These are phyloP conservation scores for Fusarium armeniacum DNA, from an alignment of 2,329 filamentous ascomycete genomes.

Conservation along the genomic window DNA sequence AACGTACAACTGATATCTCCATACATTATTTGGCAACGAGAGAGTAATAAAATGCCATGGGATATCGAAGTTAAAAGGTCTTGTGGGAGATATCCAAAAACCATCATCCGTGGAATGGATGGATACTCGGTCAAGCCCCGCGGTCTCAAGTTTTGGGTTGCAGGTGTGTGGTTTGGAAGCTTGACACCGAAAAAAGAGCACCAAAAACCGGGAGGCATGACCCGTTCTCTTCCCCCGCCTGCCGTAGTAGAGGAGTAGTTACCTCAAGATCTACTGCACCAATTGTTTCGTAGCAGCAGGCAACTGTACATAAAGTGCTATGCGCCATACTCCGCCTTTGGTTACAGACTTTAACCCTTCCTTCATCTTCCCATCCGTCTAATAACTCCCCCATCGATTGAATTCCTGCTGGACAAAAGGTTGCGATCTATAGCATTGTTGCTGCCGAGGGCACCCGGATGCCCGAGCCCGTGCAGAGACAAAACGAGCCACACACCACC, in stretches of 20 bases:
- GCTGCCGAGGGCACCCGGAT: slow-evolving; percentile 48
- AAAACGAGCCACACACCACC: slow-evolving; percentile 41
- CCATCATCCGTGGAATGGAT: background rate
- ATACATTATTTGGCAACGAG: background rate
- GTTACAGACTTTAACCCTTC: slow-evolving; percentile 32
- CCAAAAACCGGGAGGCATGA: slow-evolving; percentile 35
- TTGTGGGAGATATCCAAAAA: background rate
- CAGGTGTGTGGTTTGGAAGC: slow-evolving; percentile 21
- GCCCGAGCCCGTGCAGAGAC: slow-evolving; percentile 50
- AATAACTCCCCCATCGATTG: slow-evolving; percentile 16
- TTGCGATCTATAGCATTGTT: slow-evolving; percentile 12
- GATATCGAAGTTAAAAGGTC: background rate
- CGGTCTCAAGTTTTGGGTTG: slow-evolving; percentile 17
- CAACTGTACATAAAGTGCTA: slow-evolving; percentile 25
- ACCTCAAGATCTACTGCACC: slow-evolving; percentile 22
- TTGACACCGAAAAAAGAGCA: slow-evolving; percentile 22
- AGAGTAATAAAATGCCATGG: background rate
- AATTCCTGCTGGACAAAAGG: slow-evolving; percentile 16
- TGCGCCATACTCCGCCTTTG: slow-evolving; percentile 35
- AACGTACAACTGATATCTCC: background rate
- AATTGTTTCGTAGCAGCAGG: slow-evolving; percentile 24
- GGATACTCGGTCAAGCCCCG: slow-evolving; percentile 27
- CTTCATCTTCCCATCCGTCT: slow-evolving; percentile 34
- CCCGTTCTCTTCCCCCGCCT: slow-evolving; percentile 35
- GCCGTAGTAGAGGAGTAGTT: background rate